Evolutionary conservation across 148 eudicot species (phyloP).

Genomic region (Nepenthes mirabilis): DNA sequence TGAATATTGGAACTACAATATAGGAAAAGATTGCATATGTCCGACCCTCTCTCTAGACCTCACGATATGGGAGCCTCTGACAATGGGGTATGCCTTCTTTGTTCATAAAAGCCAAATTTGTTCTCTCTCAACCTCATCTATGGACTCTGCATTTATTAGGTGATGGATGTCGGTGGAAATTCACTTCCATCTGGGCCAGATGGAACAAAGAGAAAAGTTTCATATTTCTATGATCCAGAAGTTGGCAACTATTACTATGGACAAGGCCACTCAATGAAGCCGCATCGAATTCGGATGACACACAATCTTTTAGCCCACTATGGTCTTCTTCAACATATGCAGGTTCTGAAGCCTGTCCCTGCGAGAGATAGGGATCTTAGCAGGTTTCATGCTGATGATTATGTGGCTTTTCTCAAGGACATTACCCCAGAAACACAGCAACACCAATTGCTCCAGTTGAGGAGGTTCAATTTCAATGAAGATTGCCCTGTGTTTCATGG

Average conservation of each 20-base stretch:
- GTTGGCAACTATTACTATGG: conserved; percentile 14
- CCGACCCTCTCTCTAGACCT: too few relatives aligned
- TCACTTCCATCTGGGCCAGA: conserved; percentile 27
- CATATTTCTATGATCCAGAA: conserved; percentile 19
- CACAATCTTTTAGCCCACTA: conserved; percentile 14
- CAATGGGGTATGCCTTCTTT: too few relatives aligned
- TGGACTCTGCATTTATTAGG: neutral
- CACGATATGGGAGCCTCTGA: too few relatives aligned
- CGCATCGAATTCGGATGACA: conserved; percentile 16
- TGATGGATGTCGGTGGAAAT: conserved; percentile 26
- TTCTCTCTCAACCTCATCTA: too few relatives aligned
- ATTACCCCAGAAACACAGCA: conserved; percentile 32
- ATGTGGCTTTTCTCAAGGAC: conserved; percentile 15
- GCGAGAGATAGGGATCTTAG: conserved; percentile 27
- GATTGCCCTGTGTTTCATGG: conserved; percentile 18
- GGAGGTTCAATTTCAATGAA: conserved; percentile 14
- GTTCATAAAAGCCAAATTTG: too few relatives aligned
- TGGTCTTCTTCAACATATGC: conserved; percentile 12
- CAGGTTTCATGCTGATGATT: conserved; percentile 16
- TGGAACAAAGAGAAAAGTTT: conserved; percentile 21
- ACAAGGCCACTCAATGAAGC: conserved; percentile 17
- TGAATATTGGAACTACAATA: too few relatives aligned
- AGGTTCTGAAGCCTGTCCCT: conserved; percentile 21
- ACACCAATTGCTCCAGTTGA: conserved; percentile 17
- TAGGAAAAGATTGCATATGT: too few relatives aligned